Evolutionary conservation across 1,139 yeast genomes (phyloP), one percentile per base, ranked within the genome.

Genomic region (Sugiyamaella neomexicana): DNA sequence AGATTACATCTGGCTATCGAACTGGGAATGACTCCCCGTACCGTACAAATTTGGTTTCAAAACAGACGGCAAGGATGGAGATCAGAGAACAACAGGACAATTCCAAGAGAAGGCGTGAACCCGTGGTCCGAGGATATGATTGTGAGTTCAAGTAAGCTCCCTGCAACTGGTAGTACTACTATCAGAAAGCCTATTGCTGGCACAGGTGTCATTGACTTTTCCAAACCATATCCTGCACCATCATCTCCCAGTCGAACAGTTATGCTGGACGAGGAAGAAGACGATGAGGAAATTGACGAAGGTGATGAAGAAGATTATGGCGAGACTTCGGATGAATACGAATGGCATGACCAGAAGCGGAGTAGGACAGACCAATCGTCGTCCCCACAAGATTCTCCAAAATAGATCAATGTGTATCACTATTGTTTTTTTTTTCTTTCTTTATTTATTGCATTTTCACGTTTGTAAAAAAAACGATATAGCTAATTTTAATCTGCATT

Each of bases 41-140:
- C 74, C 2, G 74, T 71, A 5, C 75, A 71, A 59, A 71, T 71
- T 36, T 71, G 75, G 75, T 71, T 71, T 56, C 75, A 71, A 56
- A 71, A 71, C 59, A 63, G 68, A 37, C 64, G 75, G 6, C 74
- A 71, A 56, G 71, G 71, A 20, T 70, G 72, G 70, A 56, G 71
- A 32, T 64, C 71, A 4, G 72, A 70, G 50, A 67, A 67, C 51
- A 60, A 62, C 43, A 55, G 66, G 17, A 55, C 66, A 7, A 58
- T 66, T 6, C 69, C 70, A 8, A 46, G 66, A 34, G 68, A 65
- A 17, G 43, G 53, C 32, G 47, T 41, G 9, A 41, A 49, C 20
- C 47, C 52, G n/a, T 49, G 52, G 52, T 34, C 42, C 10, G 52
- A 49, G 23, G 52, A 49, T 23, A 25, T 20, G 25, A 20, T 16